Conservation (phyloP, 2,329 filamentous ascomycete genomes). For the Parastagonospora avenae region DNA sequence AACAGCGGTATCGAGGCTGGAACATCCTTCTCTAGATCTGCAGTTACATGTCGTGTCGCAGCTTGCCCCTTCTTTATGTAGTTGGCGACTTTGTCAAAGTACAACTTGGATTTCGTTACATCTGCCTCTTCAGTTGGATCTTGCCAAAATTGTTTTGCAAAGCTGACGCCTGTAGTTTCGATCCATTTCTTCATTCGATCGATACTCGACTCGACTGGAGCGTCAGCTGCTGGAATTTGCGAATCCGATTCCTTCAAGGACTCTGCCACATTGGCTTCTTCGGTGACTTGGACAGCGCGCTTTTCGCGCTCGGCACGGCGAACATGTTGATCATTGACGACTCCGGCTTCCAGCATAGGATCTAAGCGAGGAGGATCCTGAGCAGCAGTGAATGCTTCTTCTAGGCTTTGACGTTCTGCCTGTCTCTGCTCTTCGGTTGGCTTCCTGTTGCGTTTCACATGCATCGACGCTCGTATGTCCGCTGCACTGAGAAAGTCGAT, state of each 20-base stretch:
- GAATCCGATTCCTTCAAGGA: background rate
- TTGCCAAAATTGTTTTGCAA: slow-evolving; percentile 39
- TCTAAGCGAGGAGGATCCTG: slow-evolving; percentile 18
- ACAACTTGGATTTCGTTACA: slow-evolving; percentile 22
- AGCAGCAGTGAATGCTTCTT: slow-evolving; percentile 30
- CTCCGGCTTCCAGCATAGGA: slow-evolving; percentile 28
- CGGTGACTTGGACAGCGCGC: slow-evolving; percentile 1
- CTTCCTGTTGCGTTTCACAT: slow-evolving; percentile 22
- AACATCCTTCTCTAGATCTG: slow-evolving; percentile 33
- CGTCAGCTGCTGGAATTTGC: background rate
- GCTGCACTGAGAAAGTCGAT: slow-evolving; percentile 50
- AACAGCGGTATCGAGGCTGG: slow-evolving; percentile 32
- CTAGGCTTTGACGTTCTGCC: slow-evolving; percentile 29
- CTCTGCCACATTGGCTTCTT: background rate
- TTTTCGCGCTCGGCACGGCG: slow-evolving; percentile 31
- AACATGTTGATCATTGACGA: slow-evolving; percentile 37
- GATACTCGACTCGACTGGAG: slow-evolving; percentile 28
- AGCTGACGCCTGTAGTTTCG: slow-evolving; percentile 27
- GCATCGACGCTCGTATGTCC: slow-evolving; percentile 51
- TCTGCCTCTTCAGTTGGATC: slow-evolving; percentile 35
- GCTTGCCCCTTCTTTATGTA: slow-evolving; percentile 27
- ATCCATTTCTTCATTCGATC: slow-evolving; percentile 39
- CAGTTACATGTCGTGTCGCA: slow-evolving; percentile 27
- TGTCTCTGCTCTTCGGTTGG: slow-evolving; percentile 15
- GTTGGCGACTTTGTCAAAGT: slow-evolving; percentile 23